Conservation (phyloP, 176 grass and related monocot genomes). For the Dactylis glomerata region DNA sequence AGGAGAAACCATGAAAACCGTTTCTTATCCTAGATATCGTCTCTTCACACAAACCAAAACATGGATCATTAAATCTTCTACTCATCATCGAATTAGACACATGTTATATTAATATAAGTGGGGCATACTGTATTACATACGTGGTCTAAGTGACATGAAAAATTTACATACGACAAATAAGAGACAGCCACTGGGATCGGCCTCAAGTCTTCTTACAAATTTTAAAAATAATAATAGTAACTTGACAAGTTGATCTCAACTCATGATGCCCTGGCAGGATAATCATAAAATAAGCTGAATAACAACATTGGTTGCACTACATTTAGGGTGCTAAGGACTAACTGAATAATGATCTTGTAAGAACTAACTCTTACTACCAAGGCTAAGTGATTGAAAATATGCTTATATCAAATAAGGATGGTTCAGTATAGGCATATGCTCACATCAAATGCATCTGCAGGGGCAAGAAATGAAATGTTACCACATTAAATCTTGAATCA, state of each 20-base stretch:
- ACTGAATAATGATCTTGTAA: not conserved
- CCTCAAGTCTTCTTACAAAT: not conserved
- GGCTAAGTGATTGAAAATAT: not conserved
- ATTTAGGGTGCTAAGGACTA: conserved; percentile 7
- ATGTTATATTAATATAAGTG: not conserved
- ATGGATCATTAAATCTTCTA: not conserved
- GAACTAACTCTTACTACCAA: not conserved
- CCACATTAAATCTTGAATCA: not conserved
- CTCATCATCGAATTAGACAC: not conserved
- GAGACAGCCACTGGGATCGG: not conserved
- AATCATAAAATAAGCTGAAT: conserved; percentile 16
- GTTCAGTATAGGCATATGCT: conserved; percentile 2
- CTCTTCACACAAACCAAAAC: not conserved
- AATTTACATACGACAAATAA: not conserved
- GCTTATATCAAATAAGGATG: conserved; percentile 7
- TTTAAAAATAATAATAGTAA: not conserved
- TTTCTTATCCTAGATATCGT: not conserved
- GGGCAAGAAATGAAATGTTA: conserved; percentile 20
- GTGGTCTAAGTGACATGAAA: not conserved
- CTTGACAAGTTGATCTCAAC: not conserved
- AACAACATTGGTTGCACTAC: not conserved
- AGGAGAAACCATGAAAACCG: not conserved
- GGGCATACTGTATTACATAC: not conserved
- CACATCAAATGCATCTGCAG: conserved; percentile 23
- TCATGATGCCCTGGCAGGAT: not conserved